Conservation (phyloP, 331 rosid species). For the Prunus yedoensis region DNA sequence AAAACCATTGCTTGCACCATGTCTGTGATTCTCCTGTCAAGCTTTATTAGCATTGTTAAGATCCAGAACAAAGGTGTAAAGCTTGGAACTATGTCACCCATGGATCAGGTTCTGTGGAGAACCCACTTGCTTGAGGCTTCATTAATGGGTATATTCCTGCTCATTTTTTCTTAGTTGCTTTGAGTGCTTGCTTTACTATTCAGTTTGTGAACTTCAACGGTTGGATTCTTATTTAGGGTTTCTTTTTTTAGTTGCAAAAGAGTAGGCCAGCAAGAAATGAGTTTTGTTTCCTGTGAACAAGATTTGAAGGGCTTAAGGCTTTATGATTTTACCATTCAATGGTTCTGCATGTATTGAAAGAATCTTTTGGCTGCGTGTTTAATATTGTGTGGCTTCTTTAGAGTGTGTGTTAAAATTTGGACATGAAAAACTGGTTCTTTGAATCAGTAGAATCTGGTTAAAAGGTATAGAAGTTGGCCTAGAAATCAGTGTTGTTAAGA, state of each 20-base stretch:
- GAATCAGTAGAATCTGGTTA: not conserved
- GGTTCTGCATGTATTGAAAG: not conserved
- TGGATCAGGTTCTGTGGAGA: conserved; percentile 92
- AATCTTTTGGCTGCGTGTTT: not conserved
- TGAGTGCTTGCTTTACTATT: not conserved
- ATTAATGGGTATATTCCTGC: conserved; percentile 50
- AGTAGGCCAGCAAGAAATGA: too few relatives aligned
- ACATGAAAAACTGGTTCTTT: not conserved
- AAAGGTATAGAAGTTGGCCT: not conserved
- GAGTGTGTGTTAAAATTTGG: not conserved
- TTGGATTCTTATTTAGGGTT: conserved; percentile 3
- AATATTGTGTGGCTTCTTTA: not conserved
- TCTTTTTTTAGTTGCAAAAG: not conserved
- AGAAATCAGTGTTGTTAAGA: not conserved
- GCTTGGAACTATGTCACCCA: conserved; percentile 84
- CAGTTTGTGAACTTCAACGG: not conserved
- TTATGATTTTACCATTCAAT: not conserved
- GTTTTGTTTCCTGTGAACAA: not conserved
- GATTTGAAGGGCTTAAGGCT: not conserved
- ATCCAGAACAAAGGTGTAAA: conserved; percentile 89
- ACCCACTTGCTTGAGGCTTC: conserved; percentile 90
- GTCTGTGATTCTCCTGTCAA: conserved; percentile 70
- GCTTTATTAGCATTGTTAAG: conserved; percentile 73
- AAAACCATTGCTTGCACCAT: conserved; percentile 76
- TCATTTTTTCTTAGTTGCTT: conserved; percentile 2